phyloP scores from a whole-genome alignment of 2,329 filamentous ascomycete species.

The Xylariomycetidae sp. region DNA sequence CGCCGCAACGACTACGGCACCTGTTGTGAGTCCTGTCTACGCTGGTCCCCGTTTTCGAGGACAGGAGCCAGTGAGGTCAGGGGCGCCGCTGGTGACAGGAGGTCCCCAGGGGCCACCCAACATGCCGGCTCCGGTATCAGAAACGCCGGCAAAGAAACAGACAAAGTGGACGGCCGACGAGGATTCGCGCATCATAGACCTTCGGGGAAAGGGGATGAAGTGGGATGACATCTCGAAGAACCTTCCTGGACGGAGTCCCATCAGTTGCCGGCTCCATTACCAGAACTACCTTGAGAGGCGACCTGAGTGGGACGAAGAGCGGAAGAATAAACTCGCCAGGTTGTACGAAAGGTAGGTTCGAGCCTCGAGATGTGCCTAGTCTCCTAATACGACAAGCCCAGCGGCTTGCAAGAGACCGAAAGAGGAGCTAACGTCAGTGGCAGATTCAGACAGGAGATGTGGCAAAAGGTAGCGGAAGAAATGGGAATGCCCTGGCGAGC shows the following conservation, averaged over 20 bases:
- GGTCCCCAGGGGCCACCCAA: conserved; percentile 40
- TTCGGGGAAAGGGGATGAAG: conserved; percentile 89
- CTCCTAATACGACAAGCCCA: no score
- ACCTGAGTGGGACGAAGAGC: conserved; percentile 94
- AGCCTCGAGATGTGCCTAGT: no score
- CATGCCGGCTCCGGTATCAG: conserved; percentile 50
- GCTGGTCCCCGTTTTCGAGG: conserved; percentile 20
- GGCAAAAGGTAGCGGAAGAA: conserved; percentile 91
- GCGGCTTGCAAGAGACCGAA: no score
- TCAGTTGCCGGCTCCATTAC: conserved; percentile 91
- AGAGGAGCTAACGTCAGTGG: conserved; percentile 18
- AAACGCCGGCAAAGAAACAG: conserved; percentile 83
- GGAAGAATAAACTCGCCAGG: conserved; percentile 92
- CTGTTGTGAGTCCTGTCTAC: conserved; percentile 22
- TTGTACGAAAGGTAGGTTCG: conserved; percentile 82
- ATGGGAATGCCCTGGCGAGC: conserved; percentile 94
- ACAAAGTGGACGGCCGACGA: conserved; percentile 96
- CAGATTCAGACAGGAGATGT: conserved; percentile 98
- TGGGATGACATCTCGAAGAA: conserved; percentile 97
- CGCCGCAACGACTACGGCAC: conserved; percentile 27
- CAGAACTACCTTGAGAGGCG: conserved; percentile 94
- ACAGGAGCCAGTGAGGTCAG: no score
- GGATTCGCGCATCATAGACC: conserved; percentile 87
- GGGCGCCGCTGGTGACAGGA: conserved; percentile 18
- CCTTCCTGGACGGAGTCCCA: conserved; percentile 83